Evolutionary conservation across 139 green algal genomes (phyloP).

Genomic region (Coelastrella sp.): DNA sequence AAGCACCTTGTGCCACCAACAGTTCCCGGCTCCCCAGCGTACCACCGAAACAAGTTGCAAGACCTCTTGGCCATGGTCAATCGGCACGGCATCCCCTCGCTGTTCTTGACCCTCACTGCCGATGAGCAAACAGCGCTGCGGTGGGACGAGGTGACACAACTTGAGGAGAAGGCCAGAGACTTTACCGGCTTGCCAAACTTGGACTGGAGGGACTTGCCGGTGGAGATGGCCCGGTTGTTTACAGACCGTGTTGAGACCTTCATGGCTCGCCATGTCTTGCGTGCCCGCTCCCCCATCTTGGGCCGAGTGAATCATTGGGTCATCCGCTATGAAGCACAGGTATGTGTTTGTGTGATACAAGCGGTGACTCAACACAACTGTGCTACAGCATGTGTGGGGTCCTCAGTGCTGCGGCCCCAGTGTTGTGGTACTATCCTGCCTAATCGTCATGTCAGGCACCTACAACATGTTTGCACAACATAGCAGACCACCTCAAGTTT

Average conservation of each 20-base stretch:
- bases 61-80: constrained; percentile 12
- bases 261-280: not conserved
- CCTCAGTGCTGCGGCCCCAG: too few species aligned
- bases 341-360: too few species aligned
- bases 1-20: constrained; percentile 6
- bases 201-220: not conserved
- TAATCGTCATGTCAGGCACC: too few species aligned
- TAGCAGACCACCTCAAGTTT: too few species aligned
- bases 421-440: too few species aligned
- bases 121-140: not conserved
- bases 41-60: constrained; percentile 28
- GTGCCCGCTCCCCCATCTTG: not conserved
- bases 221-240: constrained; percentile 17
- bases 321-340: constrained; percentile 6
- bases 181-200: not conserved
- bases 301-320: constrained; percentile 3
- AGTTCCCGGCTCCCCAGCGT: constrained; percentile 24
- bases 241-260: not conserved
- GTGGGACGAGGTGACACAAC: not conserved
- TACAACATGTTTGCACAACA: too few species aligned
- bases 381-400: too few species aligned
- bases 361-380: too few species aligned
- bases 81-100: not conserved
- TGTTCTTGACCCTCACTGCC: constrained; percentile 25
- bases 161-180: too few species aligned